phyloP scores from a whole-genome alignment of 306 rosid species.

The Vigna hirtella region DNA sequence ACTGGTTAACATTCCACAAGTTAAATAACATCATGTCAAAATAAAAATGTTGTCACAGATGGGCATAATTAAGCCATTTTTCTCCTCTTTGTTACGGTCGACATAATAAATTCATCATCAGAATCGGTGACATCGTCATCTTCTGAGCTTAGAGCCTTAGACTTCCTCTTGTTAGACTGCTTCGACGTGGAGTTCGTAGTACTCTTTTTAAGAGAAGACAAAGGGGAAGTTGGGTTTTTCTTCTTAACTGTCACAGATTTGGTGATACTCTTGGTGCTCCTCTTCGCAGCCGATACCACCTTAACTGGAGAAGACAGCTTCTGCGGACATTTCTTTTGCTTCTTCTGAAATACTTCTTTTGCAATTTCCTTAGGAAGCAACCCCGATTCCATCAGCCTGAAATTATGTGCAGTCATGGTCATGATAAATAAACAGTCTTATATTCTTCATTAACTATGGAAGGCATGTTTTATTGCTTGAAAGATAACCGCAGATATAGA shows the following conservation, averaged over 20 bases:
- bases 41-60: conserved; percentile 9
- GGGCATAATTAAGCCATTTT: conserved; percentile 50
- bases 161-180: conserved; percentile 67
- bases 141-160: conserved; percentile 52
- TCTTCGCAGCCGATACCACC: conserved; percentile 47
- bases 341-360: conserved; percentile 65
- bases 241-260: conserved; percentile 59
- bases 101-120: conserved; percentile 54
- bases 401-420: conserved; percentile 33
- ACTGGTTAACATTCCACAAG: too few species aligned
- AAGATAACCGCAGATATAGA: neutral
- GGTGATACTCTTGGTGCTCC: conserved; percentile 19
- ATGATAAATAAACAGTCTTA: too few species aligned
- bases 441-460: neutral
- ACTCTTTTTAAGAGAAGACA: conserved; percentile 52
- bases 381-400: conserved; percentile 96
- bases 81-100: conserved; percentile 47
- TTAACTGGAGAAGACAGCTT: conserved; percentile 64
- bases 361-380: conserved; percentile 79
- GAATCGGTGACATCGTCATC: conserved; percentile 56
- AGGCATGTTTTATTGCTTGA: conserved; percentile 17
- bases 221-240: conserved; percentile 44
- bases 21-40: conserved; percentile 3
- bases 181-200: conserved; percentile 49
- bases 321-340: conserved; percentile 62